These are phyloP conservation scores for Anisogramma anomala DNA, from an alignment of 2,329 filamentous ascomycete species.

Conservation along the genomic window DNA sequence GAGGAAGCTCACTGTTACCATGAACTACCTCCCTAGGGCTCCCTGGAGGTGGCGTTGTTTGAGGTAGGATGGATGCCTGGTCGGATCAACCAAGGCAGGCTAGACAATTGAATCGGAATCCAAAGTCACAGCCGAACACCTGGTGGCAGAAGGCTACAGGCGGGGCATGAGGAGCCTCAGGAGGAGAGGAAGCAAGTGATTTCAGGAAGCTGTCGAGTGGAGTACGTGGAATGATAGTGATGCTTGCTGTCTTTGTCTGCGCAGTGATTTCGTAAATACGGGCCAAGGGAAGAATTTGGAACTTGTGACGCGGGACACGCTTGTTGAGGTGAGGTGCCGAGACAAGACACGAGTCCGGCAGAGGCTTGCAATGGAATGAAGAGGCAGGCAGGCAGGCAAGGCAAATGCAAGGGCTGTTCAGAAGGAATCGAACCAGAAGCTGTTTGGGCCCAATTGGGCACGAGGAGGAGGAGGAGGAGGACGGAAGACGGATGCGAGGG, in stretches of 20 bases:
- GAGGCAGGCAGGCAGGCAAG: constrained; percentile 8
- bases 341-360: constrained; percentile 8
- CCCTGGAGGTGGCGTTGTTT: constrained; percentile 10
- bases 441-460: constrained; percentile 13
- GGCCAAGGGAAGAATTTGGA: constrained; percentile 1
- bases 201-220: constrained; percentile 1
- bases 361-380: constrained; percentile 1
- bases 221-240: constrained; percentile 1
- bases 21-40: too few relatives aligned
- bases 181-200: neutral
- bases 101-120: constrained; percentile 15
- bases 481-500: constrained; percentile 13
- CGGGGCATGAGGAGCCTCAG: constrained; percentile 9
- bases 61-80: constrained; percentile 7
- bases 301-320: constrained; percentile 9
- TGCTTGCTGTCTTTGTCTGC: neutral
- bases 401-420: neutral
- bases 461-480: constrained; percentile 14
- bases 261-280: constrained; percentile 3
- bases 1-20: constrained; percentile 36
- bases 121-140: constrained; percentile 10
- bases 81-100: constrained; percentile 17
- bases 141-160: constrained; percentile 9
- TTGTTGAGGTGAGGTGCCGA: constrained; percentile 9
- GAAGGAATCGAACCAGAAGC: constrained; percentile 8